Evolutionary conservation across 2,329 filamentous ascomycete species (phyloP), one percentile per base, ranked within the genome.

Genomic region (Cladosporium sp.): DNA sequence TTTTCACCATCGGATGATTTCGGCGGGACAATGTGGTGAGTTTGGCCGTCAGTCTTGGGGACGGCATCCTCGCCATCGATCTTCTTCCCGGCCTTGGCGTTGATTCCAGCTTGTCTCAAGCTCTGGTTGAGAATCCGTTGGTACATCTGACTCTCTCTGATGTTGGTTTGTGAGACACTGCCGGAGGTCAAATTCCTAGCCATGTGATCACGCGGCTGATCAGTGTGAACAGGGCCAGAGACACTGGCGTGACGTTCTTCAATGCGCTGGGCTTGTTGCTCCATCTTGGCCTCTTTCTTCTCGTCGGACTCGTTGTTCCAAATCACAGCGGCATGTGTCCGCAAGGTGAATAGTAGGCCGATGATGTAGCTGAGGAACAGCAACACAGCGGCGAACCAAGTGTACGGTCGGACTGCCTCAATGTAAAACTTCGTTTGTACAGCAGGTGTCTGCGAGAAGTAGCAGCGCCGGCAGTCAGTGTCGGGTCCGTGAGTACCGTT

Each of bases 311-410:
- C 91, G 8, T 81, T 86, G 63, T 90, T 93, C 93, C 93, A 98
- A 59, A 98, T 98, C 43, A 96, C 87, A 4, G 95, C 91, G 3
- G 93, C 93, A 67, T 98, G 93, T 0, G 93, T 98, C 58, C 93
- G 82, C 16, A 98, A 79, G 1, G 93, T 98, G 70, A 98, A 98
- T 78, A 93, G 89, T 11, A 98, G 77, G 19, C 93, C 93, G 55
- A 97, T 93, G 34, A 93, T 77, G 67, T 98, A 98, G 1, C 91
- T 95, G 28, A 95, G 74, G 72, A 98, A 97, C 11, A 98, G 77
- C 65, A 95, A 79, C 3, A 85, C 72, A 0, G 93, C 89, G 4
- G 89, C 86, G 64, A 95, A 82, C 77, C 91, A 96, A 63, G 89
- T 95, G 70, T 95, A 98, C 1, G 93, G 93, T 43, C 89, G 84